These are phyloP conservation scores for Arachnopeziza araneosa DNA, from an alignment of 2,329 filamentous ascomycete genomes.

Conservation along the genomic window DNA sequence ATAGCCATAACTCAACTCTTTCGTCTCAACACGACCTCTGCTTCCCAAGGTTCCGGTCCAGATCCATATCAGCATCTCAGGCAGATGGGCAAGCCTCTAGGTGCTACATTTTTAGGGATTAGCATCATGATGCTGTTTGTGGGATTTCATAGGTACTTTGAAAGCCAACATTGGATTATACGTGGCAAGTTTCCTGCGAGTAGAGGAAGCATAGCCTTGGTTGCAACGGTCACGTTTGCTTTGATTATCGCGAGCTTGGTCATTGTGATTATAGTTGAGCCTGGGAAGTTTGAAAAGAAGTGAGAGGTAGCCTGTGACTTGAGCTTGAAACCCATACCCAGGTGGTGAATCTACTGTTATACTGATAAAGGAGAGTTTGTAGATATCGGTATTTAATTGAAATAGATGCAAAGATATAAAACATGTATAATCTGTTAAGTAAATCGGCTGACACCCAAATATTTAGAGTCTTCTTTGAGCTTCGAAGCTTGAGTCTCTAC, in stretches of 20 bases:
- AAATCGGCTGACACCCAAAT: too few species aligned
- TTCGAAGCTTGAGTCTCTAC: too few species aligned
- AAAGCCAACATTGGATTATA: slow-evolving; percentile 74
- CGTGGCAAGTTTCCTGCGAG: slow-evolving; percentile 75
- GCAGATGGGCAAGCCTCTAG: slow-evolving; percentile 66
- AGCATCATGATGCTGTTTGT: slow-evolving; percentile 69
- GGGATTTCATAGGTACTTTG: slow-evolving; percentile 74
- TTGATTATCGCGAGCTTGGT: slow-evolving; percentile 57
- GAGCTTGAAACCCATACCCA: neutral
- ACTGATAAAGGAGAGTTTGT: neutral
- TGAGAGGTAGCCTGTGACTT: neutral
- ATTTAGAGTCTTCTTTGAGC: too few species aligned
- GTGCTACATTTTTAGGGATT: slow-evolving; percentile 70
- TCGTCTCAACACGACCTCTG: slow-evolving; percentile 63
- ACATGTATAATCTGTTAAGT: too few species aligned
- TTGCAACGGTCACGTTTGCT: slow-evolving; percentile 58
- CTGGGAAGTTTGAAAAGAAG: slow-evolving; percentile 21
- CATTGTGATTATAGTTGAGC: slow-evolving; percentile 53
- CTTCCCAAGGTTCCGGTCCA: slow-evolving; percentile 12
- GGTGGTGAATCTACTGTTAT: neutral
- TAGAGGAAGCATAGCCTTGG: slow-evolving; percentile 66
- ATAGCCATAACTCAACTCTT: slow-evolving; percentile 82
- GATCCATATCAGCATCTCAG: slow-evolving; percentile 42
- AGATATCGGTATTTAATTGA: too few species aligned
- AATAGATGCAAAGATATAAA: too few species aligned